phyloP scores from a whole-genome alignment of 805 yeast species.

The Saccharomyces eubayanus region DNA sequence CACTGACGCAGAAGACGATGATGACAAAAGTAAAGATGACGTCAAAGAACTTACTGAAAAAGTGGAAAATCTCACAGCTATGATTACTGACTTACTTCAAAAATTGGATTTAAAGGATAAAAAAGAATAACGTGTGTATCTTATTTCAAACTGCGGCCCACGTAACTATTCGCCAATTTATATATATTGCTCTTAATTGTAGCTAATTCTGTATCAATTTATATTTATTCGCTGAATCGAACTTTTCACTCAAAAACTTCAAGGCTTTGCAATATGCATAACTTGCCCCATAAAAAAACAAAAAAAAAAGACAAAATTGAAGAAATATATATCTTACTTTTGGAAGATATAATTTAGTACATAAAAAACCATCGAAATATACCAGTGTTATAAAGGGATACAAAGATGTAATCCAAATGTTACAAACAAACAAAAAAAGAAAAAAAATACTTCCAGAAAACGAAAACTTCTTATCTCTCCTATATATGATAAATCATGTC shows the following conservation, averaged over 20 bases:
- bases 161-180: neutral
- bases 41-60: conserved; percentile 2
- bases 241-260: neutral
- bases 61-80: conserved; percentile 1
- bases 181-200: neutral
- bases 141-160: neutral
- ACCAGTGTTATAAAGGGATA: neutral
- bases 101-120: neutral
- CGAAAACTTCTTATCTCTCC: neutral
- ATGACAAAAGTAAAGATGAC: neutral
- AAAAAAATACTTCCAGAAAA: neutral
- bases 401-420: neutral
- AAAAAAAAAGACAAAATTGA: neutral
- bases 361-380: neutral
- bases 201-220: neutral
- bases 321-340: too few relatives aligned
- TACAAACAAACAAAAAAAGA: neutral
- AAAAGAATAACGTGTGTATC: neutral
- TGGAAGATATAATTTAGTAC: neutral
- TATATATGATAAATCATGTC: neutral
- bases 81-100: neutral
- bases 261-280: neutral
- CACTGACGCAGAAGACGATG: neutral
- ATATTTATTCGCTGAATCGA: neutral
- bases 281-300: neutral